Evolutionary conservation across 1,284 basidiomycete genomes (phyloP), one percentile per base, ranked within the genome.

Genomic region (Boletus hoseneyae): DNA sequence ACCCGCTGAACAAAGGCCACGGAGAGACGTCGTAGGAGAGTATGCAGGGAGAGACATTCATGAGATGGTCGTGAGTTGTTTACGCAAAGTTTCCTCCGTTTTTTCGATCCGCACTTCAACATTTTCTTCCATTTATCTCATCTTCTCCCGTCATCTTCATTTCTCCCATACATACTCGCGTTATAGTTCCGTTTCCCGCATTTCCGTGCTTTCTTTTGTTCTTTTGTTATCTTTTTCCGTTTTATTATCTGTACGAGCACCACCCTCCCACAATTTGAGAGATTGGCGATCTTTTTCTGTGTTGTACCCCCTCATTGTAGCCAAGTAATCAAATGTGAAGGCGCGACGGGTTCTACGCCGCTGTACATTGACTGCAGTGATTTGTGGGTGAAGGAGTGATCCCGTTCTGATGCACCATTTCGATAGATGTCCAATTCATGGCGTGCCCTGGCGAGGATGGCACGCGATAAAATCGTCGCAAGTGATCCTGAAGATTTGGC

Each of bases 351-450:
- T 11, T 21, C 32, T 23, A 21, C 36, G 25, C 36, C 39, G 13
- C 29, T 30, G 34, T 33, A 45, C 36, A 50, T 34, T 23, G 13
- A 41, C 16, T 13, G 23, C n/a, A 7, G 18, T 41, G n/a, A 40
- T 34, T 48, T 23, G 29, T 36, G 39, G 38, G 39, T 23, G 34
- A 50, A 9, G 21, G 35, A 25, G 21, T 42, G 45, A 48, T 40
- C 2, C 15, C 10, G 8, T 54, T 63, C 62, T 62, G 8, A 63
- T 45, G 1, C 25, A 11, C 45, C 6, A 16, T 42, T 51, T 48
- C 23, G 53, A 15, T 68, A 91, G 89, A 87, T 88, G 81, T 81
- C 84, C 35, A 90, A 90, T 56, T 89, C 85, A 58, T 92, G 88
- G 89, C 77, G 89, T 42, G 82, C 87, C 0, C 63, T 90, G 42